phyloP scores from a whole-genome alignment of 2,329 filamentous ascomycete species.

The Ophiocordyceps robertsii region DNA sequence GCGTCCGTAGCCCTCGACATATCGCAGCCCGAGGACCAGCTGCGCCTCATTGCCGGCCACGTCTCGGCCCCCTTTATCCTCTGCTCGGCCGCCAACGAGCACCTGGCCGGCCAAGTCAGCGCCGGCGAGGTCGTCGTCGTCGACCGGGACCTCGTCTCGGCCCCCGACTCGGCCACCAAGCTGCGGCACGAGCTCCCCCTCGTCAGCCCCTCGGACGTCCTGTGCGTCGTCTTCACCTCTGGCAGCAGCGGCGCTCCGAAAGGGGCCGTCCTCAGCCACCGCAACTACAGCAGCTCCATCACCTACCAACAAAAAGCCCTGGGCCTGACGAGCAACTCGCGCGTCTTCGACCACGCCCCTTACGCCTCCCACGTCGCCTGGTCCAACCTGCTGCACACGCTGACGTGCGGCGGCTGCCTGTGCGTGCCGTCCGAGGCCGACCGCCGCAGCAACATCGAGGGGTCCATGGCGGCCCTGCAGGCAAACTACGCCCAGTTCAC shows the following conservation, averaged over 20 bases:
- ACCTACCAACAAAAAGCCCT: conserved; percentile 4
- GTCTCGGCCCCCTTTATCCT: conserved; percentile 8
- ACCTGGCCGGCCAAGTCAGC: conserved; percentile 2
- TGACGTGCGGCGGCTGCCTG: conserved; percentile 1
- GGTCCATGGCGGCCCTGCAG: not conserved
- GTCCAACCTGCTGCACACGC: not conserved
- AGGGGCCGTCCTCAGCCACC: conserved; percentile 25
- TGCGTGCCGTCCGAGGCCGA: conserved; percentile 1
- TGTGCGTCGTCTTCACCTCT: conserved; percentile 36
- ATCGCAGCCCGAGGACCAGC: conserved; percentile 6
- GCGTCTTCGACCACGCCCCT: conserved; percentile 5
- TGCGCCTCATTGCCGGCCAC: conserved; percentile 7
- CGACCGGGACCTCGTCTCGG: not conserved
- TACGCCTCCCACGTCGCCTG: not conserved
- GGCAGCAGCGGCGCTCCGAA: conserved; percentile 33
- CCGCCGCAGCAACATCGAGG: not conserved
- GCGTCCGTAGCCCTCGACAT: conserved; percentile 13
- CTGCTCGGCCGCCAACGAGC: conserved; percentile 4
- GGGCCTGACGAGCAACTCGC: conserved; percentile 2
- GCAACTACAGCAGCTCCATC: conserved; percentile 5
- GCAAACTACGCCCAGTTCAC: conserved; percentile 1
- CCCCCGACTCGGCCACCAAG: not conserved
- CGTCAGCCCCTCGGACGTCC: conserved; percentile 3
- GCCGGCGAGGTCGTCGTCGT: not conserved
- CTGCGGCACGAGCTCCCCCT: conserved; percentile 1